Conservation (phyloP, 768 basidiomycete genomes). For the Kwoniella sp. region DNA sequence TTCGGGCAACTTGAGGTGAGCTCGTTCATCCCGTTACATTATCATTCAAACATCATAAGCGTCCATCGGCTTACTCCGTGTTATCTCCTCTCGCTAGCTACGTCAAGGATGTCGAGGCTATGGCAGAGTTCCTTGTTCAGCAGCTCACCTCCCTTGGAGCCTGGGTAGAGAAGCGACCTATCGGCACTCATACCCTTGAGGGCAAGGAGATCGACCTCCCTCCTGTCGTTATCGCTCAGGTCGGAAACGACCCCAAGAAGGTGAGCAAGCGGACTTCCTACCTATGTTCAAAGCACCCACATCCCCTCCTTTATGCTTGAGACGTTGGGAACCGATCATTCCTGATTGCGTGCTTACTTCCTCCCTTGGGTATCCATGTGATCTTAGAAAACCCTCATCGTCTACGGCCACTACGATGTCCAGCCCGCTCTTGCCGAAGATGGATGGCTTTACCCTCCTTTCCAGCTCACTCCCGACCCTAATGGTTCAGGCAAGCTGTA, state of each 20-base stretch:
- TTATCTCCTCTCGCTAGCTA: conserved; percentile 58
- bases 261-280: conserved; percentile 23
- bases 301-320: conserved; percentile 17
- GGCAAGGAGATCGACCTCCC: conserved; percentile 75
- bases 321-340: not conserved
- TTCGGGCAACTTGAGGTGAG: conserved; percentile 54
- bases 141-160: conserved; percentile 79
- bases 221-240: conserved; percentile 75
- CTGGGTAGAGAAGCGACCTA: conserved; percentile 69
- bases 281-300: not conserved
- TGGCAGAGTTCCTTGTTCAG: conserved; percentile 78
- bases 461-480: conserved; percentile 65
- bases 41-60: not conserved
- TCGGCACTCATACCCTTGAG: conserved; percentile 74
- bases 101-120: conserved; percentile 75
- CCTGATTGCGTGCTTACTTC: not conserved
- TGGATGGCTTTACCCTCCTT: conserved; percentile 88
- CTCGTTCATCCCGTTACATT: no score
- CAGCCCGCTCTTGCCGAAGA: conserved; percentile 72
- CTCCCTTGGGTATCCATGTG: not conserved
- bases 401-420: conserved; percentile 95
- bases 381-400: conserved; percentile 74
- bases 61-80: conserved; percentile 56
- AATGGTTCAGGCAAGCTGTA: conserved; percentile 66
- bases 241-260: conserved; percentile 81